Conservation (phyloP, 2,329 filamentous ascomycete genomes). For the Calonectria naviculata region DNA sequence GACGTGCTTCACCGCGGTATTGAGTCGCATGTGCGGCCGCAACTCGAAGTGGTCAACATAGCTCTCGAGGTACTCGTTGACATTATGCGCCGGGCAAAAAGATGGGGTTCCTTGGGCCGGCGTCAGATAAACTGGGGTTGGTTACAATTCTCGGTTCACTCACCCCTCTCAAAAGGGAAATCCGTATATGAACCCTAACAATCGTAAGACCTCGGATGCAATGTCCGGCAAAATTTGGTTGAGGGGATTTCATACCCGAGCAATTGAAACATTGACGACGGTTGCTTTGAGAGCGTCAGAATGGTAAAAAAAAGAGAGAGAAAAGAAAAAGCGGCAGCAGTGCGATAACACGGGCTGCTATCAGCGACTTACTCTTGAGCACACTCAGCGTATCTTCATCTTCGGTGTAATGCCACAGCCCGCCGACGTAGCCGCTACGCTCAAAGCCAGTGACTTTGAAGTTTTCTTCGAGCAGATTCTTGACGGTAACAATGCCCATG, state of each 20-base stretch:
- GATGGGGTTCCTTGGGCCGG: slow-evolving; percentile 27
- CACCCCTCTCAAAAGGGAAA: slow-evolving; percentile 46
- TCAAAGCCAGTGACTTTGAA: slow-evolving; percentile 58
- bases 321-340: background rate
- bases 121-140: slow-evolving; percentile 9
- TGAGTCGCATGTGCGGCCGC: slow-evolving; percentile 40
- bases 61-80: slow-evolving; percentile 47
- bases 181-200: slow-evolving; percentile 49
- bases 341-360: background rate
- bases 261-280: slow-evolving; percentile 38
- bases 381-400: slow-evolving; percentile 48
- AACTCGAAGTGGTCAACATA: slow-evolving; percentile 49
- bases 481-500: slow-evolving; percentile 52
- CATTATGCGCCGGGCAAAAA: slow-evolving; percentile 37
- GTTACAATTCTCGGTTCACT: slow-evolving; percentile 12
- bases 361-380: slow-evolving; percentile 43
- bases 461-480: slow-evolving; percentile 56
- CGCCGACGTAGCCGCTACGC: slow-evolving; percentile 51
- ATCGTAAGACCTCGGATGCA: slow-evolving; percentile 17
- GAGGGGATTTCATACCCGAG: slow-evolving; percentile 23
- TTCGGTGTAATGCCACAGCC: slow-evolving; percentile 54
- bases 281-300: slow-evolving; percentile 32
- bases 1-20: slow-evolving; percentile 36
- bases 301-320: background rate
- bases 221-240: background rate